Evolutionary conservation across 257 asterid species (phyloP).

Genomic region (Euphrasia confusa): DNA sequence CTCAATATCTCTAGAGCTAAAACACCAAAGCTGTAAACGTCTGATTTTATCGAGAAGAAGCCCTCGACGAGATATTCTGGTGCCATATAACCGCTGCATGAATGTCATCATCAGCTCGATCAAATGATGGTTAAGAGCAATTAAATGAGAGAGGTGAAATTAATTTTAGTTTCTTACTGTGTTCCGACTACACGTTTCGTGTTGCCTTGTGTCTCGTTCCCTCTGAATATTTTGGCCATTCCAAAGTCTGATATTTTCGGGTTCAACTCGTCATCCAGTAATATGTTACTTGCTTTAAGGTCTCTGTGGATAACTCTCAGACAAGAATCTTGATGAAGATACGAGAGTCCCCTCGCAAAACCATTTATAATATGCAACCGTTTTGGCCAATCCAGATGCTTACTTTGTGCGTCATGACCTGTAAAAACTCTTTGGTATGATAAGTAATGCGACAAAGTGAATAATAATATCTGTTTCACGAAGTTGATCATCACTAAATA

Average conservation of each 20-base stretch:
- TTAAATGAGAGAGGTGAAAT: not conserved
- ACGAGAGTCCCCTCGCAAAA: not conserved
- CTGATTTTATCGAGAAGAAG: too few relatives aligned
- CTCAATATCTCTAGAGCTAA: too few relatives aligned
- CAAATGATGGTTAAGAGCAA: too few relatives aligned
- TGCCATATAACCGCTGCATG: too few relatives aligned
- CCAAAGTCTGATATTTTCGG: conserved; percentile 8
- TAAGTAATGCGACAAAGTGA: not conserved
- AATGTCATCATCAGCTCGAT: too few relatives aligned
- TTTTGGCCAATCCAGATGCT: conserved; percentile 1
- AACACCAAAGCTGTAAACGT: too few relatives aligned
- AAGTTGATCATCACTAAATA: not conserved
- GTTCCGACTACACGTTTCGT: conserved; percentile 4
- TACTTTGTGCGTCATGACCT: not conserved
- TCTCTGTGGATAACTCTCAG: conserved; percentile 1
- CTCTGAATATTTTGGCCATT: conserved; percentile 5
- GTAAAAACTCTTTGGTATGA: not conserved
- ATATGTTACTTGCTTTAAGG: conserved; percentile 8
- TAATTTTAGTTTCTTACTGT: conserved; percentile 7
- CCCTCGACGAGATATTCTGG: too few relatives aligned
- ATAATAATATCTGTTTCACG: not conserved
- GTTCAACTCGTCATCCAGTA: not conserved
- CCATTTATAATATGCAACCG: not conserved
- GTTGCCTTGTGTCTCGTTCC: not conserved
- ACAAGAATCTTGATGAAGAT: conserved; percentile 9